A percentile compares a stretch with the other conserved stretches of the same genome.
Conservation (phyloP, 1,139 yeast genomes). For the Hyphopichia khmerensis region DNA sequence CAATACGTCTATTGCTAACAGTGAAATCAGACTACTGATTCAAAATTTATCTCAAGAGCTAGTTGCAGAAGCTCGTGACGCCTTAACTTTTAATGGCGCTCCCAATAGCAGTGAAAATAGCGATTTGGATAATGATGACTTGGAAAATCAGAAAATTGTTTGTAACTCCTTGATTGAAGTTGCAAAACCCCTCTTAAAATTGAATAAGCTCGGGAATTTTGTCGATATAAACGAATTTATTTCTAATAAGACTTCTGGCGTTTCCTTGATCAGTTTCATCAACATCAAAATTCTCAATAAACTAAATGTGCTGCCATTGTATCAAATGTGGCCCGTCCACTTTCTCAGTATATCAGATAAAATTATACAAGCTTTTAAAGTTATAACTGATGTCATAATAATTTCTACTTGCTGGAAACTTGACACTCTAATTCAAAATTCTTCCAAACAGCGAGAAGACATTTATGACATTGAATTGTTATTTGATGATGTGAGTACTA, state of each 20-base stretch:
- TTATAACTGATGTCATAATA: constrained; percentile 25
- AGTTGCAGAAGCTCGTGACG: constrained; percentile 16
- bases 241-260: constrained; percentile 7
- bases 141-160: constrained; percentile 16
- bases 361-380: constrained; percentile 15
- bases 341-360: constrained; percentile 15
- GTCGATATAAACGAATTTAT: constrained; percentile 18
- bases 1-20: constrained; percentile 13
- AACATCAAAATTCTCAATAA: constrained; percentile 16
- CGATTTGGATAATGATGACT: constrained; percentile 9
- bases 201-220: constrained; percentile 27
- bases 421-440: constrained; percentile 27
- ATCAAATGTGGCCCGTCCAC: constrained; percentile 20
- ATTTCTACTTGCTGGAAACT: constrained; percentile 34
- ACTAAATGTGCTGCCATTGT: constrained; percentile 17
- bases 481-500: constrained; percentile 11
- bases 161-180: constrained; percentile 14
- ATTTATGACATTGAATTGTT: constrained; percentile 17
- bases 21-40: constrained; percentile 22
- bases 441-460: constrained; percentile 12
- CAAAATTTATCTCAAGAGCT: constrained; percentile 25
- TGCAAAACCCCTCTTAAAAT: constrained; percentile 21
- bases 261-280: constrained; percentile 13
- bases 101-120: constrained; percentile 5
- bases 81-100: constrained; percentile 4